A percentile compares a stretch with the other conserved stretches of the same genome.
Conservation (phyloP, 306 rosid species). For the Elaeagnus macrophylla region DNA sequence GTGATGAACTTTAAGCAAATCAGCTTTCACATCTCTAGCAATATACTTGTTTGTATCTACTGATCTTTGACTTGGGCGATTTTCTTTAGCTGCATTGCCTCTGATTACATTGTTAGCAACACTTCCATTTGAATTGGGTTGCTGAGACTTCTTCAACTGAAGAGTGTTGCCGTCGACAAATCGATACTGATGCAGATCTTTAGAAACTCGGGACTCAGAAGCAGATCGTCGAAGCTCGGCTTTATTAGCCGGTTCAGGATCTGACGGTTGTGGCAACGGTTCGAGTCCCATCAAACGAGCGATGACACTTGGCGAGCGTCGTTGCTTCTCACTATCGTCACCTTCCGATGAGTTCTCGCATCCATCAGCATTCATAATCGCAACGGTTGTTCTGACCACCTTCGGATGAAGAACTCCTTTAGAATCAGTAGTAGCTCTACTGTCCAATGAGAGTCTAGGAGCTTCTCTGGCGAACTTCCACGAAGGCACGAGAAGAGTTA, state of each 20-base stretch:
- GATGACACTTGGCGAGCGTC: constrained; percentile 81
- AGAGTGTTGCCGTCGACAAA: constrained; percentile 39
- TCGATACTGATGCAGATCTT: constrained; percentile 57
- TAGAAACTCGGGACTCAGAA: constrained; percentile 73
- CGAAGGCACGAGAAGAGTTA: constrained; percentile 49
- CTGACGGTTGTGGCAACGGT: constrained; percentile 37
- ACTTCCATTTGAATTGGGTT: constrained; percentile 13
- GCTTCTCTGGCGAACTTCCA: constrained; percentile 93
- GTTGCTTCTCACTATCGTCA: constrained; percentile 45
- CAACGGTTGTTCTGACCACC: constrained; percentile 50
- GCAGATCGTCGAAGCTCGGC: constrained; percentile 81
- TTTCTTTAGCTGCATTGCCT: constrained; percentile 16
- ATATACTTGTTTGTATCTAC: constrained; percentile 30
- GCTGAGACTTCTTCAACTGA: constrained; percentile 32
- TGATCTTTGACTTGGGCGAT: constrained; percentile 23
- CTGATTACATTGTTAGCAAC: constrained; percentile 22
- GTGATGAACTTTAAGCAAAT: constrained; percentile 18
- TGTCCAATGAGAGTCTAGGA: constrained; percentile 82
- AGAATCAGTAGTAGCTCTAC: constrained; percentile 77
- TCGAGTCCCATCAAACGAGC: constrained; percentile 91
- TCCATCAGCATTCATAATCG: constrained; percentile 26
- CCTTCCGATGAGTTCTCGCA: constrained; percentile 17
- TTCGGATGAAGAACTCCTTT: constrained; percentile 60
- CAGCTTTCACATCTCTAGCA: constrained; percentile 23
- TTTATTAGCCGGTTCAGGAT: constrained; percentile 37